A percentile compares a stretch with the other conserved stretches of the same genome.
Conservation (phyloP, 108 stramenopile genomes). For the Parmales sp. region DNA sequence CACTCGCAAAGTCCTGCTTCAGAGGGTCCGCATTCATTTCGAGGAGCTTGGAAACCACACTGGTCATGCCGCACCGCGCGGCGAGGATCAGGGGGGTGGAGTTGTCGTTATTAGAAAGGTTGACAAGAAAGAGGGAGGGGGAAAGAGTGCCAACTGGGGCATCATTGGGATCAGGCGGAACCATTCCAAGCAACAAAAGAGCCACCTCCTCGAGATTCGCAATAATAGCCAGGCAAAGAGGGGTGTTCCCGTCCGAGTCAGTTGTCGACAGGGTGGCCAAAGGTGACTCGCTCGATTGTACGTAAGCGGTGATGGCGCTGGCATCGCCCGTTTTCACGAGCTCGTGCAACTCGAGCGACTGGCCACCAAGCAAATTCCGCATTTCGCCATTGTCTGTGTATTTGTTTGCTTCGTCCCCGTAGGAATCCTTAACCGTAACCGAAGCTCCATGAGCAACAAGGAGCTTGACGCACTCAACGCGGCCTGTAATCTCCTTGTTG, state of each 20-base stretch:
- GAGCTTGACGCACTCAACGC: not conserved
- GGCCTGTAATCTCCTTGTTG: not conserved
- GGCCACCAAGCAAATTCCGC: not conserved
- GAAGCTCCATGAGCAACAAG: not conserved
- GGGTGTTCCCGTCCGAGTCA: not conserved
- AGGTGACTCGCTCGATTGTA: not conserved
- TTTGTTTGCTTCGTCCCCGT: not conserved
- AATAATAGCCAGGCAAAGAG: not conserved
- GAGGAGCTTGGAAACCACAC: too few species aligned
- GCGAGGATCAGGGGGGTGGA: too few species aligned
- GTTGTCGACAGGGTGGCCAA: not conserved
- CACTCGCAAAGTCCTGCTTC: too few species aligned
- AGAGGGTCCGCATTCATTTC: too few species aligned
- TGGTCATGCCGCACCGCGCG: too few species aligned
- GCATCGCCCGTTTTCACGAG: too few species aligned
- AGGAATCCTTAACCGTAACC: not conserved
- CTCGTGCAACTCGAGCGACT: not conserved
- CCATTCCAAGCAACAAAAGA: too few species aligned
- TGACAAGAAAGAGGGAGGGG: too few species aligned
- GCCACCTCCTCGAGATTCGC: not conserved
- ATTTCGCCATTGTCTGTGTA: not conserved
- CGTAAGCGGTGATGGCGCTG: too few species aligned
- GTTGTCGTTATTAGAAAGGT: too few species aligned
- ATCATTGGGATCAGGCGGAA: too few species aligned
- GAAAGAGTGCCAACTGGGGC: too few species aligned